These are phyloP conservation scores for Plantago major DNA, from an alignment of 257 asterid genomes.

Conservation along the genomic window DNA sequence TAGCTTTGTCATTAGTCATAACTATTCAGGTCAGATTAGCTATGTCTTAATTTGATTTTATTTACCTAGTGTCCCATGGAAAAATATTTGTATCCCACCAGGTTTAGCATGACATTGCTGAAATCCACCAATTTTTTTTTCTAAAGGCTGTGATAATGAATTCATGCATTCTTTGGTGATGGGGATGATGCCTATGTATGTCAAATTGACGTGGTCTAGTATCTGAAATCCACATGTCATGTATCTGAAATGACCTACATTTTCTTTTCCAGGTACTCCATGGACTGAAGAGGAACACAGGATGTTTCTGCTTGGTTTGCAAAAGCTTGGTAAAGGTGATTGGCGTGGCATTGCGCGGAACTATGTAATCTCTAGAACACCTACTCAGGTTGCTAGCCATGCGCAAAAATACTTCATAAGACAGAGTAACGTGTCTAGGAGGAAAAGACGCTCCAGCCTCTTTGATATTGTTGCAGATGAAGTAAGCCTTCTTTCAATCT, in stretches of 20 bases:
- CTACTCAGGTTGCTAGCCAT: constrained; percentile 99
- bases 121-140: background rate
- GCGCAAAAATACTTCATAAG: constrained; percentile 97
- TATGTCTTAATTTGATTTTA: background rate
- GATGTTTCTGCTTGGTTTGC: constrained; percentile 90
- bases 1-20: background rate
- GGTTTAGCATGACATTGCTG: background rate
- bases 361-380: constrained; percentile 84
- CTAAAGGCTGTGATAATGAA: background rate
- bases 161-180: background rate
- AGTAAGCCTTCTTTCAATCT: constrained; percentile 43
- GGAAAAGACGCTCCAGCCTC: constrained; percentile 97
- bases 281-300: constrained; percentile 99
- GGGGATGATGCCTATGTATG: no score
- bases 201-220: no score
- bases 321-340: constrained; percentile 98
- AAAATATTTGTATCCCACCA: background rate
- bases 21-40: background rate
- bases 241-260: constrained; percentile 2
- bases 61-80: background rate
- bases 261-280: constrained; percentile 61
- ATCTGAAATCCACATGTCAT: no score
- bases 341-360: constrained; percentile 99
- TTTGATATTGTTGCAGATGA: constrained; percentile 91
- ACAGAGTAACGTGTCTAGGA: constrained; percentile 84